Conservation (phyloP, 139 green algal species). For the Gonium pectorale region DNA sequence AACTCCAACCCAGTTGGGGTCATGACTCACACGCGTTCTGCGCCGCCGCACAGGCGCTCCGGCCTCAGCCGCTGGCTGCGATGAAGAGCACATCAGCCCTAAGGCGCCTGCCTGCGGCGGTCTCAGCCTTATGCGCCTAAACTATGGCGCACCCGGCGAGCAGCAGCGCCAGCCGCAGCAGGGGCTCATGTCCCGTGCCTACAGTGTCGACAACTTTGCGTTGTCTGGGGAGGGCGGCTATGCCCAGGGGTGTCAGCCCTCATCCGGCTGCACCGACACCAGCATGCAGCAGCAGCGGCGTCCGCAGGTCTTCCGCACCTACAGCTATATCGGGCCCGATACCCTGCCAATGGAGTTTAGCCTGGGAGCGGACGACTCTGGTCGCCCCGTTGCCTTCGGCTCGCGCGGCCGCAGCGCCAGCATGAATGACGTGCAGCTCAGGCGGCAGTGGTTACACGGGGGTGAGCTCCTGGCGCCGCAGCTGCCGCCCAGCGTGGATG, state of each 20-base stretch:
- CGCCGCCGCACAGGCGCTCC: too few relatives aligned
- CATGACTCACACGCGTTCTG: too few relatives aligned
- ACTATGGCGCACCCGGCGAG: not conserved
- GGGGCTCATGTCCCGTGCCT: not conserved
- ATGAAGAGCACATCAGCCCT: constrained; percentile 29
- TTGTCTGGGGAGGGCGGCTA: too few relatives aligned
- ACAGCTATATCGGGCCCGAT: constrained; percentile 6
- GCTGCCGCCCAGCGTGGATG: constrained; percentile 28
- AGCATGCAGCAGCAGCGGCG: too few relatives aligned
- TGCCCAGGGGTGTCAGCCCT: too few relatives aligned
- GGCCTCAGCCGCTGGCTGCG: not conserved
- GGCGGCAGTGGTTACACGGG: constrained; percentile 18
- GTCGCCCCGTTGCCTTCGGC: not conserved
- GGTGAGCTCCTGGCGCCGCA: constrained; percentile 35
- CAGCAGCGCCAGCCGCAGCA: not conserved
- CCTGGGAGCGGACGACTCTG: not conserved
- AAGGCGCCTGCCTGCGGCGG: constrained; percentile 26
- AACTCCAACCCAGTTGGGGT: too few relatives aligned
- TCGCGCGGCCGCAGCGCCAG: constrained; percentile 14
- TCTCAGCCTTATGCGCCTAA: constrained; percentile 11
- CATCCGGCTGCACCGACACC: too few relatives aligned
- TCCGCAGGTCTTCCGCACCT: not conserved
- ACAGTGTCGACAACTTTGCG: constrained; percentile 26
- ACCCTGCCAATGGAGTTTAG: constrained; percentile 14
- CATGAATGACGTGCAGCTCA: constrained; percentile 33